These are phyloP conservation scores for Hypoxylon lienhwacheense DNA, from an alignment of 495 filamentous ascomycete genomes.

Conservation along the genomic window DNA sequence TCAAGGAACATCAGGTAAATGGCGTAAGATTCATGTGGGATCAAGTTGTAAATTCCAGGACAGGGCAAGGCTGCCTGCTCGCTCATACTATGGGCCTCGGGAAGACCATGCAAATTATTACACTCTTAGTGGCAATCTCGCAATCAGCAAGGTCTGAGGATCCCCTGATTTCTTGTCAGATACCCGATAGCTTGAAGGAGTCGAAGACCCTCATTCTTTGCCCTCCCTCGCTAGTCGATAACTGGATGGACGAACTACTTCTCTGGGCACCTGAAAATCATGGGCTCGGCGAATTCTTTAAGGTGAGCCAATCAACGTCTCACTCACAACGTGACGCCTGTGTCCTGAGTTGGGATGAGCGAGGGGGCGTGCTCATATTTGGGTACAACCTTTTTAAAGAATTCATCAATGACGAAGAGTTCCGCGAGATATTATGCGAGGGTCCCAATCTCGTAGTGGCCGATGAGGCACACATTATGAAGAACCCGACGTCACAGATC, in stretches of 20 bases:
- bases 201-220: slow-evolving; percentile 74
- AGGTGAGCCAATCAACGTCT: slow-evolving; percentile 44
- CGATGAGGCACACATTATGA: slow-evolving; percentile 84
- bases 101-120: slow-evolving; percentile 90
- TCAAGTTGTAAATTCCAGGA: slow-evolving; percentile 63
- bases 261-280: slow-evolving; percentile 63
- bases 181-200: slow-evolving; percentile 62
- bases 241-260: slow-evolving; percentile 78
- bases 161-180: slow-evolving; percentile 58
- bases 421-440: slow-evolving; percentile 52
- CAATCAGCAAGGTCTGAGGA: slow-evolving; percentile 64
- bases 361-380: slow-evolving; percentile 74
- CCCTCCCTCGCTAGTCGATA: slow-evolving; percentile 72
- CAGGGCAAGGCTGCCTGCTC: slow-evolving; percentile 73
- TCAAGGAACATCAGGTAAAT: slow-evolving; percentile 61
- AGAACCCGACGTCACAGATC: slow-evolving; percentile 60
- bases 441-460: slow-evolving; percentile 76
- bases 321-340: slow-evolving; percentile 42
- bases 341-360: slow-evolving; percentile 60
- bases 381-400: slow-evolving; percentile 67
- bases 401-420: slow-evolving; percentile 32
- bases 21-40: slow-evolving; percentile 92
- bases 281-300: slow-evolving; percentile 55
- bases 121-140: slow-evolving; percentile 73
- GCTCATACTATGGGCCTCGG: slow-evolving; percentile 94